Conservation (phyloP, 257 asterid species). For the Marsdenia floribunda region DNA sequence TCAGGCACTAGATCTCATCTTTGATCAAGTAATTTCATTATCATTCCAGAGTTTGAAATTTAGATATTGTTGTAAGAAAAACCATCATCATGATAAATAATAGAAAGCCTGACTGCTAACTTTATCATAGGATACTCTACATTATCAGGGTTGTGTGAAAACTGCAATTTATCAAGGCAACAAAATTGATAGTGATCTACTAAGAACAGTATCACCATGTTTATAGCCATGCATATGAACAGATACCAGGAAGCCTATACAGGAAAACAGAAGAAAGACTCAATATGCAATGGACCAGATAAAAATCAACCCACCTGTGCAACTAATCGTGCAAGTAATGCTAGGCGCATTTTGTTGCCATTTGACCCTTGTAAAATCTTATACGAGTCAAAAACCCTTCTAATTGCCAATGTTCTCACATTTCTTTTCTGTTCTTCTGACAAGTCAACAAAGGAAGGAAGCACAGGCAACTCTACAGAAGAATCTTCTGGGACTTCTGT, state of each 20-base stretch:
- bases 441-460: slow-evolving; percentile 58
- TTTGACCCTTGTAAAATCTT: slow-evolving; percentile 51
- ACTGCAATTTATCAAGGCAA: not conserved
- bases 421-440: slow-evolving; percentile 52
- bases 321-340: slow-evolving; percentile 80
- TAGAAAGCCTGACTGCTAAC: not conserved
- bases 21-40: not conserved
- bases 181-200: not conserved
- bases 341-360: slow-evolving; percentile 66
- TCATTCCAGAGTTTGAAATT: not conserved
- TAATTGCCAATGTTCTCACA: slow-evolving; percentile 52
- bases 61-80: not conserved
- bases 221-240: slow-evolving; percentile 14
- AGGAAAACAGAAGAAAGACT: slow-evolving; percentile 2
- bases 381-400: slow-evolving; percentile 64
- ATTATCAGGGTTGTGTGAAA: not conserved
- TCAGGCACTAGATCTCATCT: not conserved
- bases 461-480: slow-evolving; percentile 47
- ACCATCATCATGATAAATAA: not conserved
- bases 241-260: slow-evolving; percentile 13
- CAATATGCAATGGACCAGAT: slow-evolving; percentile 11
- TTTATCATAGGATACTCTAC: not conserved
- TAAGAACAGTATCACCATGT: not conserved
- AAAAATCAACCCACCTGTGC: slow-evolving; percentile 61
- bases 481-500: slow-evolving; percentile 44